Evolutionary conservation across 2,329 filamentous ascomycete genomes (phyloP).

Genomic region (Neopestalotiopsis rosae): DNA sequence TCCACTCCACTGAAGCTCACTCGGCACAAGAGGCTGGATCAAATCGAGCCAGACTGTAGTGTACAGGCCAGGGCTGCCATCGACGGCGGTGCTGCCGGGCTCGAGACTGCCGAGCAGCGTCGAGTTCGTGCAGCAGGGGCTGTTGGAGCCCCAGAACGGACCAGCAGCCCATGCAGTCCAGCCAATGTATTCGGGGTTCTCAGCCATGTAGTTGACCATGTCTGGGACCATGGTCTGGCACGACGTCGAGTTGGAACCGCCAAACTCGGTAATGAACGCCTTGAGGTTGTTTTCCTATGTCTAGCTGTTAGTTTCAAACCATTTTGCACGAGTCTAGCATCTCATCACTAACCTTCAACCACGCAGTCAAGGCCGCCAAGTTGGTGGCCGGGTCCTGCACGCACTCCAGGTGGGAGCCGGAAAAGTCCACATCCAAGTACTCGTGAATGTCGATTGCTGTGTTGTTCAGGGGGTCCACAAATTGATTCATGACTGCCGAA

Average conservation of each 20-base stretch:
- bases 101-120: constrained; percentile 49
- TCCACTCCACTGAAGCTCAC: constrained; percentile 43
- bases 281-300: constrained; percentile 44
- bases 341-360: constrained; percentile 41
- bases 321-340: neutral
- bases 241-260: constrained; percentile 49
- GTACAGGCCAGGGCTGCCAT: constrained; percentile 49
- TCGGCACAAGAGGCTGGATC: constrained; percentile 49
- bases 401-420: constrained; percentile 48
- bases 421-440: constrained; percentile 56
- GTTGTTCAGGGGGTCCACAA: constrained; percentile 52
- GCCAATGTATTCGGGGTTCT: constrained; percentile 53
- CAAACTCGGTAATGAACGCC: constrained; percentile 56
- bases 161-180: constrained; percentile 58
- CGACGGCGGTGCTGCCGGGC: constrained; percentile 48
- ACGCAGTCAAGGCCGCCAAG: constrained; percentile 48
- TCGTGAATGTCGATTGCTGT: constrained; percentile 57
- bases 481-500: constrained; percentile 45
- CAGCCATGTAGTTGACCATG: constrained; percentile 50
- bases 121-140: constrained; percentile 48
- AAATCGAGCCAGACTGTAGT: constrained; percentile 50
- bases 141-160: constrained; percentile 51
- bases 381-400: constrained; percentile 44
- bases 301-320: neutral
- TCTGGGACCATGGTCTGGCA: constrained; percentile 45